These are phyloP conservation scores for Fusarium staphyleae DNA, from an alignment of 2,329 filamentous ascomycete genomes.

Conservation along the genomic window DNA sequence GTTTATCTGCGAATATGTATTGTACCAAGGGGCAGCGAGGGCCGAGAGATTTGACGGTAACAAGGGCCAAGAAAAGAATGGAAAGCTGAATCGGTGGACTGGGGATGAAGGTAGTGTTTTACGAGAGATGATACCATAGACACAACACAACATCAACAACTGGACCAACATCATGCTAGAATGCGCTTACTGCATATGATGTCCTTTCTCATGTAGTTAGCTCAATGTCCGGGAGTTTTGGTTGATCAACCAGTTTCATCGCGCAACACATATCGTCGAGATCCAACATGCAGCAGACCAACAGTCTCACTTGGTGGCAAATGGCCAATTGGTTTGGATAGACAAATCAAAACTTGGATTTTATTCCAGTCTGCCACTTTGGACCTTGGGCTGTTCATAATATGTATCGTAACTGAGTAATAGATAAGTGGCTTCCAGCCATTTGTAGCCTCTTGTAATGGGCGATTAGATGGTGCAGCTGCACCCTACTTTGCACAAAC, in stretches of 20 bases:
- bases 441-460: slow-evolving; percentile 11
- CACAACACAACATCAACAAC: slow-evolving; percentile 31
- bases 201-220: slow-evolving; percentile 5
- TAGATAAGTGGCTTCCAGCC: slow-evolving; percentile 16
- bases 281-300: too few relatives aligned
- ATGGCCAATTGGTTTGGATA: background rate
- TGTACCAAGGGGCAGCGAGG: slow-evolving; percentile 7
- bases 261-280: too few relatives aligned
- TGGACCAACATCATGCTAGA: slow-evolving; percentile 7
- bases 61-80: slow-evolving; percentile 12
- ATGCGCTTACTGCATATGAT: slow-evolving; percentile 2
- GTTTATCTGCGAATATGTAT: slow-evolving; percentile 25
- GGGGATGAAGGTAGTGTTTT: slow-evolving; percentile 31
- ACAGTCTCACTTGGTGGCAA: too few relatives aligned
- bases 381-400: slow-evolving; percentile 22
- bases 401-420: slow-evolving; percentile 21
- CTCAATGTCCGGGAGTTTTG: background rate
- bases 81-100: slow-evolving; percentile 13
- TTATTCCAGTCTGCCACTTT: slow-evolving; percentile 26
- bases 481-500: slow-evolving; percentile 13
- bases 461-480: slow-evolving; percentile 28
- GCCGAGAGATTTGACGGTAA: slow-evolving; percentile 22
- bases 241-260: too few relatives aligned
- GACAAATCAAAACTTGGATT: slow-evolving; percentile 21
- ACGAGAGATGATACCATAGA: slow-evolving; percentile 44